Base-by-base conservation (phyloP, 768 basidiomycete genomes). In the Cystobasidium onofrii region DNA sequence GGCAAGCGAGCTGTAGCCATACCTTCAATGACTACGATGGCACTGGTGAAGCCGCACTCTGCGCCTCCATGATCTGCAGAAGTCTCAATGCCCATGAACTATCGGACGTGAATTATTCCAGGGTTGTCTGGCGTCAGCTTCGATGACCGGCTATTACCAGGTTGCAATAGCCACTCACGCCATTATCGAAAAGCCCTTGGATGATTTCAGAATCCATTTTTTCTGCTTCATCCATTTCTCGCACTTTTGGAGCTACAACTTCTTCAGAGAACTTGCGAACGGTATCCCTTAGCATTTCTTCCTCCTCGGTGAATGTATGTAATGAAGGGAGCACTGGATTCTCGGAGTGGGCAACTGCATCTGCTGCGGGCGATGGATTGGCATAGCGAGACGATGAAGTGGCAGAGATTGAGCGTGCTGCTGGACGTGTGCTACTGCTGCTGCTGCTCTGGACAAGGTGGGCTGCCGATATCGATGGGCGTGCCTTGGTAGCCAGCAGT, bases 11-110 rank as follows among this genome's bases (percentile, higher is more conserved):
- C 25, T 46, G 4, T 17, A 25, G 1, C 63, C 76, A 25, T 15
- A 80, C 80, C 80, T 78, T 99, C 96, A 55, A 99, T 93, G 25
- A 88, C 90, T 77, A 99, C 92, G 78, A 99, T 91, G 23, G 96
- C 94, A 0, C 91, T 88, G 0, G 90, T 96, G 82, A 99, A 99
- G 1, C 91, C 92, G 34, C 87, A 89, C 78, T 90, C 94, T 2
- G 94, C 85, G 41, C 96, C 96, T 1, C 90, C 90, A 73, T 90
- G 86, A 27, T 89, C 91, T 20, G 86, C 85, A 61, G 85, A 86
- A 7, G 92, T 97, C 83, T 98, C 96, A 73, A 99, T 95, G 43
- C 91, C 95, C 96, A 99, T 99, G 60, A 98, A 86, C 92, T 96
- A 73, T 57, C 41, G 73, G 50, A 46, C 33, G 34, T 54, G 23